Conservation (phyloP, 1,139 yeast genomes). For the Taiozyma sp. region DNA sequence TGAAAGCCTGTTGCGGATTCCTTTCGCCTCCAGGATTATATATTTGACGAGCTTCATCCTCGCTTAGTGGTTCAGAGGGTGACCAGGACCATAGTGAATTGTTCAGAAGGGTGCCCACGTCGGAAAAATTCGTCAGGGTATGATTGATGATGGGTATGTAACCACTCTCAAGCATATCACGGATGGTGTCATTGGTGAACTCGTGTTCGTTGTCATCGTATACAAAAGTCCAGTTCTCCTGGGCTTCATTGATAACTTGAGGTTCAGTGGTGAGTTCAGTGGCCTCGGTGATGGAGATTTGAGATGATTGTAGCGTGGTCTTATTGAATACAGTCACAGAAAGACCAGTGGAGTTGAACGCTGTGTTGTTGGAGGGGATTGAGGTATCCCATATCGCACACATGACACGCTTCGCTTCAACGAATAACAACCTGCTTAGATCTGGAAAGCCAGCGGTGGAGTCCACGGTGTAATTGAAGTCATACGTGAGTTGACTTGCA, state of each 20-base stretch:
- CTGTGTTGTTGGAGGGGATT: slow-evolving; percentile 14
- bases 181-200: slow-evolving; percentile 32
- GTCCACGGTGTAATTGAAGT: slow-evolving; percentile 11
- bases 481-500: slow-evolving; percentile 16
- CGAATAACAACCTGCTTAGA: slow-evolving; percentile 37
- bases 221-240: slow-evolving; percentile 34
- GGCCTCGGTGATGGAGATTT: slow-evolving; percentile 3
- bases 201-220: slow-evolving; percentile 29
- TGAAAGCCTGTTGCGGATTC: slow-evolving; percentile 35
- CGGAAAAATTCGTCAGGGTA: slow-evolving; percentile 25
- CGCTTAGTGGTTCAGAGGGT: slow-evolving; percentile 41
- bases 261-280: neutral
- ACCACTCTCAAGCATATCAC: slow-evolving; percentile 45
- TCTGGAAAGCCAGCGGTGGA: slow-evolving; percentile 35
- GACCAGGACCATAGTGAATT: slow-evolving; percentile 70
- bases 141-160: slow-evolving; percentile 52
- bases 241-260: neutral
- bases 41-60: slow-evolving; percentile 13
- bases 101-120: slow-evolving; percentile 28
- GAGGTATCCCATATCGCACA: slow-evolving; percentile 15
- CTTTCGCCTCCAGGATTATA: slow-evolving; percentile 13
- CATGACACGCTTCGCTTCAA: slow-evolving; percentile 36
- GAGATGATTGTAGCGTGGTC: slow-evolving; percentile 15
- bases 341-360: slow-evolving; percentile 11
- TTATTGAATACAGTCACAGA: slow-evolving; percentile 7